Evolutionary conservation across 805 yeast species (phyloP).

Genomic region (Metschnikowia proteae): DNA sequence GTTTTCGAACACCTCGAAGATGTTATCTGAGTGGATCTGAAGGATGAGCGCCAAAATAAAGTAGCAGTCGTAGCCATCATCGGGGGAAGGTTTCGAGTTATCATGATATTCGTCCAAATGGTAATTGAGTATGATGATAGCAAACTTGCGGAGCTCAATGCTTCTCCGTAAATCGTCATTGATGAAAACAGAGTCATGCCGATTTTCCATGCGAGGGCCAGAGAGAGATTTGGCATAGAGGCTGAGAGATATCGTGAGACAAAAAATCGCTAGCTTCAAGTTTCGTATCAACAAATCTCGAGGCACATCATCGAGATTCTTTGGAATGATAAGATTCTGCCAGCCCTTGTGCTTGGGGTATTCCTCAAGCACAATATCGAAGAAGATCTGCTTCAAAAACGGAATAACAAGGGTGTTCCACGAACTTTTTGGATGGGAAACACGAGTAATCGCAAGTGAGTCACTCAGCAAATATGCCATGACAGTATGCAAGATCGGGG

Average conservation of each 20-base stretch:
- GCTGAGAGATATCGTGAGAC: conserved; percentile 15
- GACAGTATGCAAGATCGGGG: conserved; percentile 21
- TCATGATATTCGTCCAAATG: conserved; percentile 42
- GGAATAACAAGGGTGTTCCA: conserved; percentile 32
- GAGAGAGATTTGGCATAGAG: conserved; percentile 11
- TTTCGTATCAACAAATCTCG: conserved; percentile 11
- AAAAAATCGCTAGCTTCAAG: conserved; percentile 14
- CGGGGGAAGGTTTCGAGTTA: conserved; percentile 15
- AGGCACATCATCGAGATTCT: conserved; percentile 6
- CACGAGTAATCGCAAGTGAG: conserved; percentile 27
- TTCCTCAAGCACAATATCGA: conserved; percentile 29
- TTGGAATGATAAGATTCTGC: conserved; percentile 11
- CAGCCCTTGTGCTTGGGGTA: conserved; percentile 13
- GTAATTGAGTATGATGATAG: conserved; percentile 32
- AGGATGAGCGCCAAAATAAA: conserved; percentile 36
- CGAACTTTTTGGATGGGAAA: conserved; percentile 20
- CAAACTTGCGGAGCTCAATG: conserved; percentile 34
- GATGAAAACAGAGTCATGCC: conserved; percentile 16
- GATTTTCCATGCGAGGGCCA: conserved; percentile 10
- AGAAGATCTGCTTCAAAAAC: conserved; percentile 25
- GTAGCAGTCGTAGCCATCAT: conserved; percentile 29
- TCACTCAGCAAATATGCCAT: conserved; percentile 18
- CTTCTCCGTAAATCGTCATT: conserved; percentile 27
- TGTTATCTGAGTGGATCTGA: conserved; percentile 36
- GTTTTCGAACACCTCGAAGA: conserved; percentile 41